These are phyloP conservation scores for Coprinopsis cinerea DNA, from an alignment of 768 basidiomycete species.

Conservation along the genomic window DNA sequence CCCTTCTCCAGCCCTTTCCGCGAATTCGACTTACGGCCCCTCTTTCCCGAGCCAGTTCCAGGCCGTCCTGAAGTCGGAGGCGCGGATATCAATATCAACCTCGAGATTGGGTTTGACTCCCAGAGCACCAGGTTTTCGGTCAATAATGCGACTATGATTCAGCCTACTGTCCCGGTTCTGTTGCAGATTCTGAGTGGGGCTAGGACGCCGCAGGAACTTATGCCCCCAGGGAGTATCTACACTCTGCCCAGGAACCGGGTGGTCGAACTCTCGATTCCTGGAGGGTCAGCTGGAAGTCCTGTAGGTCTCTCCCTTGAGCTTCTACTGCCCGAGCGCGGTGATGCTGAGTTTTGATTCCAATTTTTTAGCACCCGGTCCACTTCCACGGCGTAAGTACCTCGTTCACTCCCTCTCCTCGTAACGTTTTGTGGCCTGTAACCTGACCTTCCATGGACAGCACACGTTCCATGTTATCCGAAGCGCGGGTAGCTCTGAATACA, in stretches of 20 bases:
- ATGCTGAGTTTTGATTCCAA: background rate
- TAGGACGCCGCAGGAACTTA: constrained; percentile 26
- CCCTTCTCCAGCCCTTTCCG: constrained; percentile 21
- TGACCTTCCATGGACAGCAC: constrained; percentile 19
- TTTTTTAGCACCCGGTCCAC: constrained; percentile 39
- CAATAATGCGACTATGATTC: constrained; percentile 19
- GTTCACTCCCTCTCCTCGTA: background rate
- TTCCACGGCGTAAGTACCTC: constrained; percentile 36
- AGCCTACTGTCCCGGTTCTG: constrained; percentile 35
- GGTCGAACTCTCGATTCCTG: constrained; percentile 36
- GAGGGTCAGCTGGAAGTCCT: constrained; percentile 24
- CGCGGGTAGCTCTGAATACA: constrained; percentile 32
- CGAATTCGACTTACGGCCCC: constrained; percentile 32
- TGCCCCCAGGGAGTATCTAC: constrained; percentile 32
- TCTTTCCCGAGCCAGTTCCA: constrained; percentile 24
- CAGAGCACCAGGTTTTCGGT: constrained; percentile 17
- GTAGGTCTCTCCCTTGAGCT: constrained; percentile 20
- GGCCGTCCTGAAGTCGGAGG: constrained; percentile 30
- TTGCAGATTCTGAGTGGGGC: constrained; percentile 41
- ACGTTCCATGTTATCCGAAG: constrained; percentile 37
- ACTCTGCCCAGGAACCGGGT: constrained; percentile 33
- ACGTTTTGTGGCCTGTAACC: constrained; percentile 13
- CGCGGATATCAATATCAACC: constrained; percentile 34
- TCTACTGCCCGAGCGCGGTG: background rate
- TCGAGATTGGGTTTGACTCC: constrained; percentile 20